Base-by-base conservation (phyloP, 192 early-diverging fungal genomes). In the Dispira simplex region DNA sequence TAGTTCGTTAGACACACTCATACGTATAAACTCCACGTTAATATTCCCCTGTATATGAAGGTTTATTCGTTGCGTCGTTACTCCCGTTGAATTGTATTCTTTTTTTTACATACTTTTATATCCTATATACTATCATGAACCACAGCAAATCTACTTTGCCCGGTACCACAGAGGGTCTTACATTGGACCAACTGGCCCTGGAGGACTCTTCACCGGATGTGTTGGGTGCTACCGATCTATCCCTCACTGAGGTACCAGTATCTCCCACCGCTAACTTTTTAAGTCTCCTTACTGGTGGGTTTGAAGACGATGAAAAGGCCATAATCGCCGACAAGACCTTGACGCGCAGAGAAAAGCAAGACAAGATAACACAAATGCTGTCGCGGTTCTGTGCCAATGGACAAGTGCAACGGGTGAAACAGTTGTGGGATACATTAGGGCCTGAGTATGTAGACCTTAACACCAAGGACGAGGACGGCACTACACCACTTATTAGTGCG, bases 401-500 rank as follows among this genome's bases (percentile, higher is more conserved):
- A 46, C 82, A 93, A 65, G 73, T 79, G 25, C 70, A 73, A 58
- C 77, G 75, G 56, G 75, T 91, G 8, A 70, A 75, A 39, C 76
- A 83, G 21, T 72, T 86, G 70, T 78, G 88, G 64, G 74, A 76
- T 23, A 73, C 77, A 51, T 67, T 72, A 62, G 70, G 76, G 49
- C 59, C 44, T n/a, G 65, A 80, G 60, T 83, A 75, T 73, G 77
- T 91, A 52, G 84, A 87, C 68, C 73, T 94, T 18, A 80, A 97
- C 70, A 80, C 76, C 13, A 78, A 79, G 43, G 94, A 97, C 70
- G 87, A 88, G 56, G 88, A 91, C 65, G 94, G 92, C 25, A 86
- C 81, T 43, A 91, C 87, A 8, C 85, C 90, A 12, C 77, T 97
- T 48, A 90, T 91, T 54, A 93, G 91, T 66, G 87, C 92, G 2